These are phyloP conservation scores for Didymella exigua DNA, from an alignment of 2,329 filamentous ascomycete genomes.

Conservation along the genomic window DNA sequence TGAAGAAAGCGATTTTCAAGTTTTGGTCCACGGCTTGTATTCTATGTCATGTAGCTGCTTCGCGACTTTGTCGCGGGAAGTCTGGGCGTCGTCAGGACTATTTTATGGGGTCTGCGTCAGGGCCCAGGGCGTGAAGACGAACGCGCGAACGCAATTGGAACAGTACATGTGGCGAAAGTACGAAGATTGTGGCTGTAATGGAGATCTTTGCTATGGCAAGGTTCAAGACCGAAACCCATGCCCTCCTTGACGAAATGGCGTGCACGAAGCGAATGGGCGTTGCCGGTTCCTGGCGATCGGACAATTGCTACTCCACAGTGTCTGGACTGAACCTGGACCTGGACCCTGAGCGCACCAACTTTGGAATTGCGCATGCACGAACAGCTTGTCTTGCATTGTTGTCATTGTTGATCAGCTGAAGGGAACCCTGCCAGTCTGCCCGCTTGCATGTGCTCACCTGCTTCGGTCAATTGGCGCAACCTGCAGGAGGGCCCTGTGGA, in stretches of 20 bases:
- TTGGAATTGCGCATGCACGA: conserved; percentile 1
- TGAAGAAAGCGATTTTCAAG: background rate
- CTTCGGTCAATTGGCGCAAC: conserved; percentile 1
- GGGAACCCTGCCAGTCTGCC: background rate
- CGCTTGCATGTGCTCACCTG: background rate
- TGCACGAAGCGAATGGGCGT: conserved; percentile 10
- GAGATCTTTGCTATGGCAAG: conserved; percentile 13
- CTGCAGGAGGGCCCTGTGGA: background rate
- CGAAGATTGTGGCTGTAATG: conserved; percentile 23
- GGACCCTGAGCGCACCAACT: conserved; percentile 10
- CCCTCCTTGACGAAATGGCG: background rate
- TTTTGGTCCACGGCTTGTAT: background rate
- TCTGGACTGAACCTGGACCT: conserved; percentile 1
- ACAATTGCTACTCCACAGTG: conserved; percentile 9
- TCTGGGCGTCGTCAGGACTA: background rate
- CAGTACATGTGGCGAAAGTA: conserved; percentile 15
- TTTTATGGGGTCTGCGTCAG: background rate
- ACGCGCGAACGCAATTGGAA: conserved; percentile 4
- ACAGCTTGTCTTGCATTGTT: background rate
- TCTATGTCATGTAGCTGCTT: background rate
- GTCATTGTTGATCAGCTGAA: background rate
- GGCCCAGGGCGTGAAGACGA: background rate
- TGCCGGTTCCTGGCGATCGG: conserved; percentile 21
- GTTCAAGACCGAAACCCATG: background rate
- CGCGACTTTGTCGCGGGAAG: background rate